Evolutionary conservation across 2,329 filamentous ascomycete genomes (phyloP).

Genomic region (Chrysosporium queenslandicum): DNA sequence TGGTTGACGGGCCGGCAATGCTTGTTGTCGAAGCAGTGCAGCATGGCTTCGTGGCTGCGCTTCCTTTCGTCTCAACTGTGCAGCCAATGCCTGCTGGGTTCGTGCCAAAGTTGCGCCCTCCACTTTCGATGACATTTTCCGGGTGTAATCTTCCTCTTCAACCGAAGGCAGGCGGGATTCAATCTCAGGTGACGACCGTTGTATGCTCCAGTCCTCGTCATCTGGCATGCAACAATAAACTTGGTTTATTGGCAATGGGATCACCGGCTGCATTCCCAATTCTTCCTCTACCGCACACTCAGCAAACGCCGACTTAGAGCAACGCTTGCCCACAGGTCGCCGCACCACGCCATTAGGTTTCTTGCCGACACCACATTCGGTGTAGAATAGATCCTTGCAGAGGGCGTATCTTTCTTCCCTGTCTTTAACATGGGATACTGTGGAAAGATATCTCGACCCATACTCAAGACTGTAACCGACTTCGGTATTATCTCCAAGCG

Average conservation of each 20-base stretch:
- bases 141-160: constrained; percentile 22
- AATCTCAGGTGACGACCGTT: constrained; percentile 11
- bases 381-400: constrained; percentile 36
- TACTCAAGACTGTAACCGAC: constrained; percentile 37
- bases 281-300: constrained; percentile 40
- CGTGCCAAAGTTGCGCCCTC: constrained; percentile 26
- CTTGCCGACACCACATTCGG: constrained; percentile 37
- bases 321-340: constrained; percentile 37
- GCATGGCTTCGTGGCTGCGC: constrained; percentile 36
- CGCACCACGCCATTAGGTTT: constrained; percentile 34
- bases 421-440: constrained; percentile 30
- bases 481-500: constrained; percentile 38
- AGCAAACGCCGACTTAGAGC: constrained; percentile 38
- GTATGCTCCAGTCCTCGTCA: constrained; percentile 34
- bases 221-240: constrained; percentile 38
- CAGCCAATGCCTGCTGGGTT: constrained; percentile 34
- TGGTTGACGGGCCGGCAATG: constrained; percentile 27
- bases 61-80: constrained; percentile 33
- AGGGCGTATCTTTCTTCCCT: constrained; percentile 31
- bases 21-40: constrained; percentile 39
- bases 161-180: neutral
- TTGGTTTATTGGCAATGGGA: constrained; percentile 38
- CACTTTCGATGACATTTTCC: constrained; percentile 21
- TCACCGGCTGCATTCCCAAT: constrained; percentile 36
- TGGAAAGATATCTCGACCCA: constrained; percentile 30